These are phyloP conservation scores for Aureobasidium sp. DNA, from an alignment of 2,329 filamentous ascomycete species.

Conservation along the genomic window DNA sequence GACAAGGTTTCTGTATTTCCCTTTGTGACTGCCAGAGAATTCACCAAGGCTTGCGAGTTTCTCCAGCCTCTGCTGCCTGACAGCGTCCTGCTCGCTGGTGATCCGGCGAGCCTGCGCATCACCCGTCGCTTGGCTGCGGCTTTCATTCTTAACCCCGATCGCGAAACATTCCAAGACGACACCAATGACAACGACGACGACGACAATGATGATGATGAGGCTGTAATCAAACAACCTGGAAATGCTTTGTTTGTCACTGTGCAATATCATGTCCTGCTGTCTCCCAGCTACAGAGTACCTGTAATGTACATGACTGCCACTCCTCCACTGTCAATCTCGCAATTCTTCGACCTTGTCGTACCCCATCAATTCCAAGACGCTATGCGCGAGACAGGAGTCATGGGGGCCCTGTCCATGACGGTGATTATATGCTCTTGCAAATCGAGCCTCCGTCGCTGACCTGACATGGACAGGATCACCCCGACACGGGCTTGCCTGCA, in stretches of 20 bases:
- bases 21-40: constrained; percentile 26
- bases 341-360: constrained; percentile 33
- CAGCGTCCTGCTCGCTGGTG: not conserved
- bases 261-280: constrained; percentile 37
- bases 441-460: not conserved
- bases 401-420: constrained; percentile 34
- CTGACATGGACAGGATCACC: constrained; percentile 62
- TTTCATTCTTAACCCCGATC: not conserved
- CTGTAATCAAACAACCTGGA: not conserved
- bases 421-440: constrained; percentile 21
- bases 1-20: constrained; percentile 23
- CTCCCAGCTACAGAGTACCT: constrained; percentile 39
- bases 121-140: constrained; percentile 1
- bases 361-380: constrained; percentile 28
- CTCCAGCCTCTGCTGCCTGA: constrained; percentile 24
- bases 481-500: constrained; percentile 65
- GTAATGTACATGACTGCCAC: constrained; percentile 36
- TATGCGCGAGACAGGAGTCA: constrained; percentile 21
- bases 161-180: not conserved
- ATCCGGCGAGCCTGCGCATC: constrained; percentile 10
- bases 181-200: not conserved
- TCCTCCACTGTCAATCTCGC: constrained; percentile 12
- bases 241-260: constrained; percentile 22
- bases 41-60: constrained; percentile 25
- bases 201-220: not conserved